Base-by-base conservation (phyloP, 257 asterid genomes). In the Gynochthodes officinalis region DNA sequence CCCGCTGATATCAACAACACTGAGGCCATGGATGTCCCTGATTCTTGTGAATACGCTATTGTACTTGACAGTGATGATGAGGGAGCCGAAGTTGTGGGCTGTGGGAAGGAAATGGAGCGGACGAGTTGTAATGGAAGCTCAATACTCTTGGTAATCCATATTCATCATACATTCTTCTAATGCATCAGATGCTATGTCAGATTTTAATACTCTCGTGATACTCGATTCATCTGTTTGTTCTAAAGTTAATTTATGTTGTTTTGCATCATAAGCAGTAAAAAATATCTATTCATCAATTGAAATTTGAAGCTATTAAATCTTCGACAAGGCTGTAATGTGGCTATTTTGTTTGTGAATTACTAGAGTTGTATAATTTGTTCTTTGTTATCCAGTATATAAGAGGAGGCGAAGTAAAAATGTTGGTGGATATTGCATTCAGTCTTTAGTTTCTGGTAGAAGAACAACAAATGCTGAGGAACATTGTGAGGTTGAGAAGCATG, bases 41-140 rank as follows among this genome's bases (percentile, higher is more conserved):
- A 78, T 77, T 80, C 82, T 59, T 54, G 73, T 81, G 85, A 69
- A 35, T 54, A 72, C 74, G 84, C 73, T 32, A 74, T 88, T 44
- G 96, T 78, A 70, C 89, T 81, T 71, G 97, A 92, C 72, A 89
- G 90, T 78, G 97, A 89, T 3, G 96, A 92, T 59, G 97, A 88
- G 76, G 76, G 76, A 78, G 73, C 71, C 30, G 79, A 82, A 72
- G 76, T 42, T 42, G 68, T 28, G 18, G 35, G 40, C 69, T 49
- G 68, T 14, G 71, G 44, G 64, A 50, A 64, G 59, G 68, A 40
- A 37, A 80, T n/a, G 52, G 73, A n/a, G n/a, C n/a, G 73, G 76
- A 67, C 73, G 66, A 49, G 60, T 69, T 67, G 61, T 58, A 10
- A 43, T 19, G 37, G 39, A 59, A 27, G 23, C 46, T 2, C 23